Conservation (phyloP, 176 grass and related monocot genomes). For the Eragrostis curvula region DNA sequence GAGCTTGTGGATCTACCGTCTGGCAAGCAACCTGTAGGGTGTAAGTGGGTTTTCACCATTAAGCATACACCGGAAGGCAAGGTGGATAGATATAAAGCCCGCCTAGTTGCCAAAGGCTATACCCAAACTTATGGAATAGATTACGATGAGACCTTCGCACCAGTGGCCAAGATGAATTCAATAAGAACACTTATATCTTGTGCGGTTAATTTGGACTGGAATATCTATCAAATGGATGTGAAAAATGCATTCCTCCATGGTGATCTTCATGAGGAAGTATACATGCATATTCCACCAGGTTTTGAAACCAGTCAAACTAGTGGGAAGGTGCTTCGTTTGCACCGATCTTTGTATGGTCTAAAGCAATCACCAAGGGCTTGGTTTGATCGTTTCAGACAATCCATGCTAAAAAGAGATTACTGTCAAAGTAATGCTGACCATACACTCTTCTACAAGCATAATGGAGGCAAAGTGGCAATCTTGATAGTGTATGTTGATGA, state of each 20-base stretch:
- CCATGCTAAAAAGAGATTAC: background rate
- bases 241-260: constrained; percentile 24
- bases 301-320: background rate
- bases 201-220: background rate
- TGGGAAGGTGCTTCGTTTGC: background rate
- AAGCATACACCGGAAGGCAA: background rate
- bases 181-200: background rate
- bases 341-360: background rate
- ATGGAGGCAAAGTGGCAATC: background rate
- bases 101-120: background rate
- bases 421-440: background rate
- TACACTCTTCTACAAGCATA: background rate
- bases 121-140: constrained; percentile 22
- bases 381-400: background rate
- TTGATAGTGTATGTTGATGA: constrained; percentile 28
- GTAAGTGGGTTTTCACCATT: background rate
- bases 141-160: constrained; percentile 5
- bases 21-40: background rate
- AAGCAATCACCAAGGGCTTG: constrained; percentile 11
- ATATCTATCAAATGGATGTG: constrained; percentile 14
- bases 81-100: constrained; percentile 16
- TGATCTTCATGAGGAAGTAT: constrained; percentile 16
- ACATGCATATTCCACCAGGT: background rate
- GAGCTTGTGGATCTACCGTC: background rate
- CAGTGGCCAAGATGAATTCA: background rate